Conservation (phyloP, 192 early-diverging fungal genomes). For the Linnemannia exigua region DNA sequence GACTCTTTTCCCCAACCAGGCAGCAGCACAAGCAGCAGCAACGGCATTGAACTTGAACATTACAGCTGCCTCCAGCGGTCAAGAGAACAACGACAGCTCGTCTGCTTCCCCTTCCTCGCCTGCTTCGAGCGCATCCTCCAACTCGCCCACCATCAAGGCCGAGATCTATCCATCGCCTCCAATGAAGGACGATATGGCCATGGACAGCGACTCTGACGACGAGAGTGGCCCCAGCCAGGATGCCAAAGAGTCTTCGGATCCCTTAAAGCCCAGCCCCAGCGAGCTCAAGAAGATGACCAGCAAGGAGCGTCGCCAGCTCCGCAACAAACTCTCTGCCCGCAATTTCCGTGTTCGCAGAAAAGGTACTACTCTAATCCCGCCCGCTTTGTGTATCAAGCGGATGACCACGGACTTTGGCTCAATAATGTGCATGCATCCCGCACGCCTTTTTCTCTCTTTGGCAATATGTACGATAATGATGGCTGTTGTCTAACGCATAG, state of each 20-base stretch:
- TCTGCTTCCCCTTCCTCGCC: slow-evolving; percentile 15
- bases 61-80: neutral
- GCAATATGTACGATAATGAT: neutral
- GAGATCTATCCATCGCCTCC: slow-evolving; percentile 54
- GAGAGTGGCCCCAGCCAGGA: slow-evolving; percentile 10
- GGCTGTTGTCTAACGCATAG: neutral
- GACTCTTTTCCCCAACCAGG: slow-evolving; percentile 12
- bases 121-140: slow-evolving; percentile 7
- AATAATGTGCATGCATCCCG: neutral
- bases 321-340: slow-evolving; percentile 90
- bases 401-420: neutral
- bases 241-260: slow-evolving; percentile 13
- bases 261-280: slow-evolving; percentile 52
- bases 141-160: slow-evolving; percentile 12
- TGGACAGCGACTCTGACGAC: slow-evolving; percentile 51
- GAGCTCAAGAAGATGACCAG: slow-evolving; percentile 77
- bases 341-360: slow-evolving; percentile 90
- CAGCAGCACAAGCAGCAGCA: slow-evolving; percentile 3
- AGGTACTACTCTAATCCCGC: slow-evolving; percentile 59
- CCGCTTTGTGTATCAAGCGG: neutral
- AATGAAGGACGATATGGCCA: slow-evolving; percentile 48
- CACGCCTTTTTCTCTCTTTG: slow-evolving; percentile 10
- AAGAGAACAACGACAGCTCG: neutral
- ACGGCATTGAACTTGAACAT: neutral
- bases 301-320: slow-evolving; percentile 85